Evolutionary conservation across 805 yeast genomes (phyloP).

Genomic region (Pichia scutulata): DNA sequence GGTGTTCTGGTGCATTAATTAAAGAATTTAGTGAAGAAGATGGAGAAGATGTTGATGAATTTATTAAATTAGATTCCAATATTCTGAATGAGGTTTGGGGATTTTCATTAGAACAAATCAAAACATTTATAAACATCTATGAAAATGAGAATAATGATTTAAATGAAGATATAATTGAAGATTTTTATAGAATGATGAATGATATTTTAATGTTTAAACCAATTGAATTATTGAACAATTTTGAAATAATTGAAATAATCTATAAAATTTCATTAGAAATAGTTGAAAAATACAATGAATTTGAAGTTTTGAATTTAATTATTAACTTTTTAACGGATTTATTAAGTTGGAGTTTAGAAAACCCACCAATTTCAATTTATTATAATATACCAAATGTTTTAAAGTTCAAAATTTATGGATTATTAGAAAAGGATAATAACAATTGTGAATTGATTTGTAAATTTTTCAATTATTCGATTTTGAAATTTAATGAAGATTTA

Average conservation of each 20-base stretch:
- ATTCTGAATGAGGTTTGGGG: slow-evolving; percentile 44
- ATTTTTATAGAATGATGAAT: slow-evolving; percentile 72
- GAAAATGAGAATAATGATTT: slow-evolving; percentile 20
- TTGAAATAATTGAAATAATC: slow-evolving; percentile 42
- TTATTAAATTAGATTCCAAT: slow-evolving; percentile 1
- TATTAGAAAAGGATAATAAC: slow-evolving; percentile 35
- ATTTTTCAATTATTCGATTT: slow-evolving; percentile 59
- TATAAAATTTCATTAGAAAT: slow-evolving; percentile 53
- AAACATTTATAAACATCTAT: slow-evolving; percentile 41
- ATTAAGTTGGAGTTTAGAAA: slow-evolving; percentile 73
- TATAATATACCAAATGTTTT: slow-evolving; percentile 47
- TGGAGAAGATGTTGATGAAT: slow-evolving; percentile 15
- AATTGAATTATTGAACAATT: slow-evolving; percentile 37
- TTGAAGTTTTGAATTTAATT: slow-evolving; percentile 61
- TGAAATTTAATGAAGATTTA: slow-evolving; percentile 61
- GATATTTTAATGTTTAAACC: slow-evolving; percentile 76
- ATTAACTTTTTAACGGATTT: slow-evolving; percentile 77
- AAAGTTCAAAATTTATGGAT: slow-evolving; percentile 33
- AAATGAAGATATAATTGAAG: slow-evolving; percentile 64
- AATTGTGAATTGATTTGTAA: slow-evolving; percentile 54
- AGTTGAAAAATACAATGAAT: slow-evolving; percentile 48
- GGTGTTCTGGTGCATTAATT: slow-evolving; percentile 81
- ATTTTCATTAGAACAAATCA: slow-evolving; percentile 62
- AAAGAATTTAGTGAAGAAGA: slow-evolving; percentile 59
- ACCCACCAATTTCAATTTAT: slow-evolving; percentile 70